Conservation (phyloP, 805 yeast genomes). For the Hagleromyces aurorensis region DNA sequence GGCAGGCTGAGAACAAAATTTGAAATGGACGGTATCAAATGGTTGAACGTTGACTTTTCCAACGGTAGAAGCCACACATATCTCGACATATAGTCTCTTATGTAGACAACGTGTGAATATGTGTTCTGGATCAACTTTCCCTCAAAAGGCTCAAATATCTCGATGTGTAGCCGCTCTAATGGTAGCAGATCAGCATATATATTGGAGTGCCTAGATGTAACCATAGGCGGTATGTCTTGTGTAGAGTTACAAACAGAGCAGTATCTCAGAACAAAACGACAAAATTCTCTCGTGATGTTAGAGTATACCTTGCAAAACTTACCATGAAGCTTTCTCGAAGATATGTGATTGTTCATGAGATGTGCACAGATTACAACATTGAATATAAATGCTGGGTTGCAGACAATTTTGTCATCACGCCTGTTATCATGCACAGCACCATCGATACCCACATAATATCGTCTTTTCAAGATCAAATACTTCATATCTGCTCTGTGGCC, state of each 20-base stretch:
- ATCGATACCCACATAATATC: conserved; percentile 19
- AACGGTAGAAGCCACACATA: conserved; percentile 28
- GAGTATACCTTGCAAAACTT: conserved; percentile 16
- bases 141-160: conserved; percentile 23
- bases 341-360: conserved; percentile 25
- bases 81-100: conserved; percentile 25
- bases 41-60: conserved; percentile 17
- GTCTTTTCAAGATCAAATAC: conserved; percentile 14
- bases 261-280: conserved; percentile 14
- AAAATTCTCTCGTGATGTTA: conserved; percentile 21
- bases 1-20: conserved; percentile 15
- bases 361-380: conserved; percentile 27
- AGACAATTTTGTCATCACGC: conserved; percentile 18
- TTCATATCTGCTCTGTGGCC: conserved; percentile 16
- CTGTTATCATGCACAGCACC: conserved; percentile 19
- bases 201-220: conserved; percentile 13
- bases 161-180: conserved; percentile 26
- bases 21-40: conserved; percentile 13
- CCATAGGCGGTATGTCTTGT: conserved; percentile 7
- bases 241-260: conserved; percentile 27
- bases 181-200: conserved; percentile 18
- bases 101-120: conserved; percentile 23
- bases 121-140: conserved; percentile 19
- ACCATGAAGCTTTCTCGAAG: conserved; percentile 11
- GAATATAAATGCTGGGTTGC: conserved; percentile 25